Conservation (phyloP, 2,329 filamentous ascomycete species). For the Aspergillus bombycis region DNA sequence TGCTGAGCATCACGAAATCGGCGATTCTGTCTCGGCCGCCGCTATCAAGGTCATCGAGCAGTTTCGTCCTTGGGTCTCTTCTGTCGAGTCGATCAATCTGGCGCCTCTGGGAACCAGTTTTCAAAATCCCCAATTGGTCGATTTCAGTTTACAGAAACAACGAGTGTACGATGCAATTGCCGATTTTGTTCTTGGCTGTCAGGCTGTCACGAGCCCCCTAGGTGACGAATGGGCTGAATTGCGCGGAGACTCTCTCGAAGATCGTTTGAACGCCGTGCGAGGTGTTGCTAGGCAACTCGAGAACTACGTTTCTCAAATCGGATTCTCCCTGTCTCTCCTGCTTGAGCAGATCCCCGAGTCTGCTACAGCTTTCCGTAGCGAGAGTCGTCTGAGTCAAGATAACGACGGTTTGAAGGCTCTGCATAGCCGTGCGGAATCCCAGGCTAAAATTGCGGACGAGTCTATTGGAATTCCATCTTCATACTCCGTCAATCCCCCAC, state of each 20-base stretch:
- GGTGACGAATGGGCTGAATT: constrained; percentile 95
- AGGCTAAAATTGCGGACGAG: constrained; percentile 40
- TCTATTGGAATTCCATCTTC: constrained; percentile 51
- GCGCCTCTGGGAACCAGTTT: constrained; percentile 75
- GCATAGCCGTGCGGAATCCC: constrained; percentile 38
- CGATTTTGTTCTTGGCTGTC: constrained; percentile 83
- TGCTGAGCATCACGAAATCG: constrained; percentile 75
- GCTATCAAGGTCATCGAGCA: constrained; percentile 81
- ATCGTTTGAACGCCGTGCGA: constrained; percentile 78
- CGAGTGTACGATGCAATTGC: constrained; percentile 90
- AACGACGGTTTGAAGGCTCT: constrained; percentile 27
- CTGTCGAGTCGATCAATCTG: constrained; percentile 90
- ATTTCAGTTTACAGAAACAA: constrained; percentile 91
- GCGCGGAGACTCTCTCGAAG: constrained; percentile 86
- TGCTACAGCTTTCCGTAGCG: constrained; percentile 52
- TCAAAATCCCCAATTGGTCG: constrained; percentile 80
- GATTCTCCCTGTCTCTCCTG: constrained; percentile 83
- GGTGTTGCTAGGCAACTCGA: constrained; percentile 79
- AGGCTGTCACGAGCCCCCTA: constrained; percentile 86
- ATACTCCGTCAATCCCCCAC: constrained; percentile 41
- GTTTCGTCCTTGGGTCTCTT: constrained; percentile 86
- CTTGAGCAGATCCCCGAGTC: constrained; percentile 73
- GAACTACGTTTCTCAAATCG: constrained; percentile 82
- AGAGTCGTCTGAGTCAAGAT: constrained; percentile 36
- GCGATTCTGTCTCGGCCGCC: constrained; percentile 78